phyloP scores from a whole-genome alignment of 441 rosid genomes.

The Eutrema salsugineum region DNA sequence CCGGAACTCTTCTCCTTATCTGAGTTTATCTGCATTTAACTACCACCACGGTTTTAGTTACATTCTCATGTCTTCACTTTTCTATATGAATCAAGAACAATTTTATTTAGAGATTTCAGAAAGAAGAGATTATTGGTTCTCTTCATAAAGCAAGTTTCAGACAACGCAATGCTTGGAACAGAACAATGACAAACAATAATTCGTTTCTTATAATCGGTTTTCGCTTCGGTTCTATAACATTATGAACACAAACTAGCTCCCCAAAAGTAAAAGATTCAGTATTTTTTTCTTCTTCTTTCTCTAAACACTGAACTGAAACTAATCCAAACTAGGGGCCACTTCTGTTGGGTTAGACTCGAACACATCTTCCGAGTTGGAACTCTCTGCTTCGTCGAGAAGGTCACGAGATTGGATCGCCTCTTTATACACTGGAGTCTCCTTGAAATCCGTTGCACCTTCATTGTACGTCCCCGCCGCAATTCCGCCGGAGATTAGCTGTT shows the following conservation, averaged over 20 bases:
- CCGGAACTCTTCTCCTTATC: slow-evolving; percentile 11
- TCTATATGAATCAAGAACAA: neutral
- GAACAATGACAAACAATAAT: neutral
- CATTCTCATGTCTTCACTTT: neutral
- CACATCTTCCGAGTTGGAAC: slow-evolving; percentile 72
- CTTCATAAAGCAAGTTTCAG: neutral
- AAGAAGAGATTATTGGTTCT: neutral
- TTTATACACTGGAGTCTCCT: slow-evolving; percentile 82
- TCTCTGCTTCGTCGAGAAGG: slow-evolving; percentile 71
- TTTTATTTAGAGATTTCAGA: neutral
- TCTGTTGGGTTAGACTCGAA: slow-evolving; percentile 93
- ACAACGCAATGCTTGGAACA: neutral
- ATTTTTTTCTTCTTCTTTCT: neutral
- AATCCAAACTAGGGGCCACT: slow-evolving; percentile 90
- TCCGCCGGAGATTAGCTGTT: slow-evolving; percentile 76
- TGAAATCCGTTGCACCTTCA: slow-evolving; percentile 87
- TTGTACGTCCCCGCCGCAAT: slow-evolving; percentile 77
- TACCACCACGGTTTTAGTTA: neutral
- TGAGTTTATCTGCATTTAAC: slow-evolving; percentile 16
- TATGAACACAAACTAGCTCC: slow-evolving; percentile 22
- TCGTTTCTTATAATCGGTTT: neutral
- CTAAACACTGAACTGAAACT: slow-evolving; percentile 25
- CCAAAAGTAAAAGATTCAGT: slow-evolving; percentile 2
- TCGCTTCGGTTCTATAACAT: slow-evolving; percentile 25
- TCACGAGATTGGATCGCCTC: slow-evolving; percentile 69